A percentile compares a stretch with the other conserved stretches of the same genome.
phyloP scores from a whole-genome alignment of 495 filamentous ascomycete genomes.

The Chaetomium tenue region DNA sequence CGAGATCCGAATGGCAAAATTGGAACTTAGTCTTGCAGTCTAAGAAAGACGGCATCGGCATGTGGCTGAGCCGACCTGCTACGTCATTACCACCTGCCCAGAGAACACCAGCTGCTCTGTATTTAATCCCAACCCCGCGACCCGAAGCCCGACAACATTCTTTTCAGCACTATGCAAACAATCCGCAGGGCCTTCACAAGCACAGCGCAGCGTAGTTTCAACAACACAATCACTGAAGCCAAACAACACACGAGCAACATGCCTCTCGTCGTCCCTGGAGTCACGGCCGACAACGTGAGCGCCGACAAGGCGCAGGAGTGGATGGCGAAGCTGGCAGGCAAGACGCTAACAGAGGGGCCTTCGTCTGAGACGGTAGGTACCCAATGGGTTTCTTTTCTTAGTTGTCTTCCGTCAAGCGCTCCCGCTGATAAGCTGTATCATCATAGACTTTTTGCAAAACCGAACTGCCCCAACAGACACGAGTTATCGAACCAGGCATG shows the following conservation, averaged over 20 bases:
- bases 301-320: conserved; percentile 61
- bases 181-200: neutral
- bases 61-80: too few species aligned
- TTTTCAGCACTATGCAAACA: too few species aligned
- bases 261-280: conserved; percentile 79
- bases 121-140: too few species aligned
- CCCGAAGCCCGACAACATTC: too few species aligned
- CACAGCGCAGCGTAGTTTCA: neutral
- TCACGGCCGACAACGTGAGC: conserved; percentile 57
- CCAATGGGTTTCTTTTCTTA: neutral
- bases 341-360: conserved; percentile 54
- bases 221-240: neutral
- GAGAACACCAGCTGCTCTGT: too few species aligned
- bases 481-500: conserved; percentile 63
- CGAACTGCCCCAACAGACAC: conserved; percentile 66
- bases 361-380: conserved; percentile 45
- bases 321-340: conserved; percentile 72
- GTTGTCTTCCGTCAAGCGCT: neutral
- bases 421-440: conserved; percentile 12
- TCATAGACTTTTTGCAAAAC: conserved; percentile 69
- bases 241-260: conserved; percentile 49
- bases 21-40: too few species aligned
- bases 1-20: neutral
- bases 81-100: too few species aligned
- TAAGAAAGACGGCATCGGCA: too few species aligned